Evolutionary conservation across 805 yeast genomes (phyloP).

Genomic region (Barnettozyma wickerhamii): DNA sequence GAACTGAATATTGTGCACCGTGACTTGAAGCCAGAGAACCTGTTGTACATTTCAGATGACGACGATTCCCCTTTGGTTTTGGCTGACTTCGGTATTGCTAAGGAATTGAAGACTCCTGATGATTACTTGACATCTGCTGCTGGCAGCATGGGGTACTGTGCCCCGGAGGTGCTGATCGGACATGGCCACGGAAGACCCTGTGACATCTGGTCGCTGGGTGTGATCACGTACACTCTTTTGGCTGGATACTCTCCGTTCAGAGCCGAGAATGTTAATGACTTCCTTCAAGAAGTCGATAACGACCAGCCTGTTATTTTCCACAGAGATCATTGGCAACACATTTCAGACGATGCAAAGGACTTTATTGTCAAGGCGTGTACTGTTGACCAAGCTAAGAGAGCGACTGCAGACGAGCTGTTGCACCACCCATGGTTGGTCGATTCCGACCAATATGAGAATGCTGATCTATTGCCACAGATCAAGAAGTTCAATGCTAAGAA

Average conservation of each 20-base stretch:
- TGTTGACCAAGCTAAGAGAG: constrained; percentile 61
- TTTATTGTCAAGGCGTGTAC: constrained; percentile 71
- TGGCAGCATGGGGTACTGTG: constrained; percentile 95
- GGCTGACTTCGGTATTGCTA: constrained; percentile 97
- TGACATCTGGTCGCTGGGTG: constrained; percentile 95
- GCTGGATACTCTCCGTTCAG: constrained; percentile 93
- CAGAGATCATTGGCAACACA: constrained; percentile 78
- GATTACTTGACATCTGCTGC: constrained; percentile 69
- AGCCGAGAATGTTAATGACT: constrained; percentile 77
- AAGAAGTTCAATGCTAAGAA: constrained; percentile 77
- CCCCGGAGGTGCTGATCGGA: constrained; percentile 84
- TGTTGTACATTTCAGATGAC: constrained; percentile 59
- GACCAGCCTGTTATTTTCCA: constrained; percentile 82
- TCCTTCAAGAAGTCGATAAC: constrained; percentile 69
- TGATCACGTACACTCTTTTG: constrained; percentile 81
- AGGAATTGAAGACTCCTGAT: constrained; percentile 54
- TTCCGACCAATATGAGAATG: constrained; percentile 37
- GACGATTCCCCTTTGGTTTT: constrained; percentile 70
- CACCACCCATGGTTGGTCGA: constrained; percentile 72
- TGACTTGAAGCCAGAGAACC: constrained; percentile 92
- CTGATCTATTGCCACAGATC: constrained; percentile 78
- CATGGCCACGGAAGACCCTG: constrained; percentile 93
- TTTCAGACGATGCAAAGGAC: constrained; percentile 74
- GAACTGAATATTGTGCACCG: constrained; percentile 78
- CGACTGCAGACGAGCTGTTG: constrained; percentile 61